Base-by-base conservation (phyloP, 148 eudicot species). In the Silene uniflora region DNA sequence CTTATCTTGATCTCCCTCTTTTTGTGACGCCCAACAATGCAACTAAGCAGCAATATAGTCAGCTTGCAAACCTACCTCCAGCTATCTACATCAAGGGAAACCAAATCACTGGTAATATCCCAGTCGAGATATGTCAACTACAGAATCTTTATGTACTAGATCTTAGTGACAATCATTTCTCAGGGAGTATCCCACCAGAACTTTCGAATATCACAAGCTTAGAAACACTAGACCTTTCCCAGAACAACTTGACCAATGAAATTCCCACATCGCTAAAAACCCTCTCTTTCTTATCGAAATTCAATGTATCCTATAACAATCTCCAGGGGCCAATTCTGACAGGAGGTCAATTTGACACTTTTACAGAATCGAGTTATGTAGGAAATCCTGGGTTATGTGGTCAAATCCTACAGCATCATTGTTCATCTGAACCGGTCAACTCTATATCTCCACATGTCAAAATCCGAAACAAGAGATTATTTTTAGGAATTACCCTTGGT, bases 361-460 rank as follows among this genome's bases (percentile, higher is more conserved):
- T 89, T 52, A 69, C 76, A 4, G 74, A 71, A n/a, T 75, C 87
- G n/a, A 88, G 91, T 80, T 93, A 82, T 69, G 58, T 63, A 44
- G 91, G 90, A 12, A 93, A 93, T 79, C 87, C 82, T 49, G 80
- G 83, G 19, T 78, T 93, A 78, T 93, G 98, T 73, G 96, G 98
- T 73, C 77, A 39, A 29, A 75, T 88, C 54, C 55, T 86, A 59
- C 86, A 79, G 77, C 84, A 76, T 67, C 67, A 73, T 49, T 93
- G 96, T 75, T 67, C 79, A 21, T 72, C 66, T 74, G 81, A 77
- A 74, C 68, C 88, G 13, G 52, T 6, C 60, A 18, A 80, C 54
- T 44, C 54, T 27, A 73, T 54, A 23, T 22, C 76, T 62, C 72
- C 66, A 46, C 80, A 6, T 5, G 81, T 73, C 5, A 85, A 72